Evolutionary conservation across 2,329 filamentous ascomycete genomes (phyloP), one percentile per base, ranked within the genome.

Genomic region (Truncatella angustata): DNA sequence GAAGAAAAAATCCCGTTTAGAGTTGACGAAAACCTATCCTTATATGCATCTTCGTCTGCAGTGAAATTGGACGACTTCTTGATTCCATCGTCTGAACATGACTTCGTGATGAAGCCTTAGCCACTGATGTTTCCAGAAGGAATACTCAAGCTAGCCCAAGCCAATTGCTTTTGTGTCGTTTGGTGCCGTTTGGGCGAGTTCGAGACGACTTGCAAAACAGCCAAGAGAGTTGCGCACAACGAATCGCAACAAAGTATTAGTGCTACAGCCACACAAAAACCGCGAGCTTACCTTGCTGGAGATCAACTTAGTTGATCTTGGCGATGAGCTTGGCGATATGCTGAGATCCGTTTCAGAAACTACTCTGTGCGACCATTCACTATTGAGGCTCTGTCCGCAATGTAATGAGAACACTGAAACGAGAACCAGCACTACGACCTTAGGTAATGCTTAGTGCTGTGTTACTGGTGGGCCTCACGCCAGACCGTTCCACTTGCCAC

Each of bases 161-260:
- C 20, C n/a, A 34, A 37, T 49, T 36, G 16, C 16, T 36, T 35
- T 16, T 35, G 34, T 49, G 20, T 10, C 24, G 45, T 49, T 37
- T 49, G 45, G 40, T 28, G 21, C 24, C n/a, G 24, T 24, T 44
- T 21, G 34, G 45, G 45, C 20, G 16, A 24, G 30, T 16, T 39
- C 45, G 32, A 49, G 45, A 39, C 45, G 45, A 37, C 26, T 39
- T 49, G n/a, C 45, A 49, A 50, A 50, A 50, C 47, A 32, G 47
- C 47, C 37, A 50, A 43, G 47, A 50, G 16, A 28, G 16, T 1
- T 7, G 14, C 35, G 47, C 47, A 43, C 47, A 21, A 36, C 47
- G 47, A 50, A 50, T 50, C 47, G 47, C 47, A 45, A n/a, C 42
- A 44, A 4, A 26, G 50, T 23, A 39, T 14, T 20, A 5, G 26